These are phyloP conservation scores for Porcisia deanei DNA, from an alignment of 208 protist genomes.

Conservation along the genomic window DNA sequence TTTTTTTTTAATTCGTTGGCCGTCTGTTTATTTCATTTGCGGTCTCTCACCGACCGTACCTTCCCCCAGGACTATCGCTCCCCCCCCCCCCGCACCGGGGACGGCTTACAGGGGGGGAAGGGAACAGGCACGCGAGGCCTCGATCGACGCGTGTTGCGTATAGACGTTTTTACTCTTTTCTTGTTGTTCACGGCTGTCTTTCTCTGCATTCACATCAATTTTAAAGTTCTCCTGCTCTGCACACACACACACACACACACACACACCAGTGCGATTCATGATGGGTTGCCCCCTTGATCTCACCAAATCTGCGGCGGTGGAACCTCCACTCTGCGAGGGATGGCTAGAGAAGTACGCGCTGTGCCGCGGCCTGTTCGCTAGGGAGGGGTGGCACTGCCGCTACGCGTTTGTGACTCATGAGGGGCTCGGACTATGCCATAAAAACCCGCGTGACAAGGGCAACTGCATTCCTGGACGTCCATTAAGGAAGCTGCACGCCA, in stretches of 20 bases:
- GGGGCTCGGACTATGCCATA: constrained; percentile 49
- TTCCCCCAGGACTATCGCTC: too few species aligned
- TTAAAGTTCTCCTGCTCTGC: constrained; percentile 2
- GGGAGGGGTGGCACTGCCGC: constrained; percentile 48
- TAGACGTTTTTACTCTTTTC: too few species aligned
- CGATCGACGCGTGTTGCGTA: too few species aligned
- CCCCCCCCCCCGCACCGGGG: too few species aligned
- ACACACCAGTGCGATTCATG: not conserved
- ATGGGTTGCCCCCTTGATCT: not conserved
- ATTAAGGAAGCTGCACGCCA: constrained; percentile 15
- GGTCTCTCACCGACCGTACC: too few species aligned
- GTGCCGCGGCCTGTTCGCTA: constrained; percentile 41
- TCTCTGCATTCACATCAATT: too few species aligned
- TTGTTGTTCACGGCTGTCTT: too few species aligned
- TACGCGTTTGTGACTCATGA: constrained; percentile 49
- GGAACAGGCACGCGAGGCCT: too few species aligned
- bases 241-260: not conserved
- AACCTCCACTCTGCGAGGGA: constrained; percentile 42
- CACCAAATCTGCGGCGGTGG: not conserved
- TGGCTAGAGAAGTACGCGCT: constrained; percentile 72
- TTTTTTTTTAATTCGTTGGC: too few species aligned
- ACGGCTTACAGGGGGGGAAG: too few species aligned
- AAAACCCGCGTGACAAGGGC: constrained; percentile 28
- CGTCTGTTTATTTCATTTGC: too few species aligned
- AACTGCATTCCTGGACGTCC: not conserved